Percentiles rank a stretch among this genome's conserved stretches.
phyloP scores from a whole-genome alignment of 768 basidiomycete genomes.

The Amanita phalloides region DNA sequence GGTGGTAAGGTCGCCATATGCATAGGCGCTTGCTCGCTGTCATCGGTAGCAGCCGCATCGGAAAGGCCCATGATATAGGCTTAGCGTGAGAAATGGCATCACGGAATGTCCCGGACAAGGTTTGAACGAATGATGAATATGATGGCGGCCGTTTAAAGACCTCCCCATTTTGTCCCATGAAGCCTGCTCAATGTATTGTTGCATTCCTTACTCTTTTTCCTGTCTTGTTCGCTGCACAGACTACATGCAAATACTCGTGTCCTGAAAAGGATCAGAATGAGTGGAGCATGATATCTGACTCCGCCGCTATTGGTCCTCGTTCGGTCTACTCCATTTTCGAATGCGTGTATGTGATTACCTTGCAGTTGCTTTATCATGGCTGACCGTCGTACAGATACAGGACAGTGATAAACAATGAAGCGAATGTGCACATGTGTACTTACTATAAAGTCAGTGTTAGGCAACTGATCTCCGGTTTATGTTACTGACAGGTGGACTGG shows the following conservation, averaged over 20 bases:
- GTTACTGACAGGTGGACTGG: background rate
- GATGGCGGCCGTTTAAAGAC: background rate
- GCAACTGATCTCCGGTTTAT: background rate
- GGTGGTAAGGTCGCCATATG: no score
- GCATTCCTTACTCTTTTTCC: background rate
- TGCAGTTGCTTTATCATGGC: no score
- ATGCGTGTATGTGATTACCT: constrained; percentile 6
- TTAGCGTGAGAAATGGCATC: no score
- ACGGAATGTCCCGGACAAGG: no score
- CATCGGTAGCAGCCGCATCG: no score
- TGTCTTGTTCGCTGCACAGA: background rate
- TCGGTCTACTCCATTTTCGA: constrained; percentile 7
- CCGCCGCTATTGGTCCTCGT: background rate
- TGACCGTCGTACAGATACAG: background rate
- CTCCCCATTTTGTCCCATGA: background rate
- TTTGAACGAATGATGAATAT: background rate
- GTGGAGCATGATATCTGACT: background rate
- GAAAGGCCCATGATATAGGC: no score
- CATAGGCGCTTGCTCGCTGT: no score
- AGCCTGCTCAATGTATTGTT: background rate
- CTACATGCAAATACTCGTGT: constrained; percentile 7
- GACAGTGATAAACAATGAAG: background rate
- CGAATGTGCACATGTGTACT: background rate
- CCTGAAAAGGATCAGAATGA: constrained; percentile 3
- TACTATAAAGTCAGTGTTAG: constrained; percentile 7